These are phyloP conservation scores for Rhizophora apiculata DNA, from an alignment of 345 rosid species.

Conservation along the genomic window DNA sequence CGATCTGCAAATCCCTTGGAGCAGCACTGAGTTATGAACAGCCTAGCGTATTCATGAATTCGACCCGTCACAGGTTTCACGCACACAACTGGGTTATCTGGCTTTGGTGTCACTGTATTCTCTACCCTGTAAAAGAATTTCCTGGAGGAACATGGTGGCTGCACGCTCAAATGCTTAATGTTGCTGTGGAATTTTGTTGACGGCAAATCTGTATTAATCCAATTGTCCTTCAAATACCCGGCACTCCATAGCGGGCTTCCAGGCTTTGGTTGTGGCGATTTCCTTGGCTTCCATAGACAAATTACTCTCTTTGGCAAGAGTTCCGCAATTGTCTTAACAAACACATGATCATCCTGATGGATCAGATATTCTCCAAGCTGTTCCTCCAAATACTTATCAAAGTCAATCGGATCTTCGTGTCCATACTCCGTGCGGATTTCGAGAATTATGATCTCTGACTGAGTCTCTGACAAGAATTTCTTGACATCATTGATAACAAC, in stretches of 20 bases:
- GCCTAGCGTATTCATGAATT: slow-evolving; percentile 72
- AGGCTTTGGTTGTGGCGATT: slow-evolving; percentile 53
- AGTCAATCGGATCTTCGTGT: slow-evolving; percentile 66
- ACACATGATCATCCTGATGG: slow-evolving; percentile 64
- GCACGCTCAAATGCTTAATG: slow-evolving; percentile 62
- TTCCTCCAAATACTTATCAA: slow-evolving; percentile 61
- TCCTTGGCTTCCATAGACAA: slow-evolving; percentile 82
- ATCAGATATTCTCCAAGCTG: slow-evolving; percentile 65
- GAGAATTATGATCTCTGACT: slow-evolving; percentile 68
- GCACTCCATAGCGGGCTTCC: slow-evolving; percentile 73
- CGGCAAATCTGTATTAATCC: slow-evolving; percentile 91
- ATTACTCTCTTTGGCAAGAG: slow-evolving; percentile 73
- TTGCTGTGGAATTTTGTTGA: slow-evolving; percentile 81
- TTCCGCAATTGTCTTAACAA: slow-evolving; percentile 56
- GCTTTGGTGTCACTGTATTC: slow-evolving; percentile 72
- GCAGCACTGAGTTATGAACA: slow-evolving; percentile 63
- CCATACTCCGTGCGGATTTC: slow-evolving; percentile 92
- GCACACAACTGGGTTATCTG: slow-evolving; percentile 78
- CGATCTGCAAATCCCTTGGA: slow-evolving; percentile 50
- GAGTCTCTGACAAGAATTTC: slow-evolving; percentile 66
- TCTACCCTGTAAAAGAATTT: slow-evolving; percentile 82
- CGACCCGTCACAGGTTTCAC: slow-evolving; percentile 66
- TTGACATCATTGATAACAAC: slow-evolving; percentile 61
- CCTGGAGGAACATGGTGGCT: slow-evolving; percentile 42
- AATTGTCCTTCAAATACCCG: slow-evolving; percentile 69